A percentile compares a stretch with the other conserved stretches of the same genome.
Evolutionary conservation across 352 stramenopile species (phyloP).

Genomic region (Stephanocyclus meneghinianus): DNA sequence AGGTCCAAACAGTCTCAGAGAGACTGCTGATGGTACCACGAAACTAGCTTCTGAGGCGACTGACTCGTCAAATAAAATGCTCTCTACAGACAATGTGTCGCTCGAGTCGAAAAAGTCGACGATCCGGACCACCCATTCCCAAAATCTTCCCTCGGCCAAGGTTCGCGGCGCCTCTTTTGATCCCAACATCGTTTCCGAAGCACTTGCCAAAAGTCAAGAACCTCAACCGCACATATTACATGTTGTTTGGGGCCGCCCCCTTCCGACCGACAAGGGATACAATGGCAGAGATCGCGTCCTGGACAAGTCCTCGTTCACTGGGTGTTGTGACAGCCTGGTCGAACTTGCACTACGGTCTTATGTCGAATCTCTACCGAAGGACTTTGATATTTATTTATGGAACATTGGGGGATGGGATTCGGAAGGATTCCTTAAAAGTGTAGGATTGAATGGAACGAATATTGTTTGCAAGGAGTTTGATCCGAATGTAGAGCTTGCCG

Average conservation of each 20-base stretch:
- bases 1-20: no score
- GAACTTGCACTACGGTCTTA: background rate
- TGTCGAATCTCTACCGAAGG: background rate
- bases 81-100: no score
- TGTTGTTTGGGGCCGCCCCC: background rate
- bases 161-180: no score
- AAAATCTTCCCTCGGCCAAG: no score
- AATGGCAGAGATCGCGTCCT: background rate
- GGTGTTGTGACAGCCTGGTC: background rate
- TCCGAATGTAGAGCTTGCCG: background rate
- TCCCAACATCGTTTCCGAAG: no score
- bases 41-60: no score
- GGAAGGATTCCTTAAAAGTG: background rate
- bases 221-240: background rate
- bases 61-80: no score
- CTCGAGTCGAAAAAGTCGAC: no score
- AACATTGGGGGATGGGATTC: background rate
- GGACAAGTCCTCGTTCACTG: background rate
- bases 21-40: no score
- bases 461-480: background rate
- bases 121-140: no score
- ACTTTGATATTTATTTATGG: conserved; percentile 2
- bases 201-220: background rate
- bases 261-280: background rate
- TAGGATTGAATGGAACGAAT: background rate